Percentiles rank a stretch among this genome's conserved stretches.
These are phyloP conservation scores for Kuraishia hungarica DNA, from an alignment of 805 yeast genomes.

Conservation along the genomic window DNA sequence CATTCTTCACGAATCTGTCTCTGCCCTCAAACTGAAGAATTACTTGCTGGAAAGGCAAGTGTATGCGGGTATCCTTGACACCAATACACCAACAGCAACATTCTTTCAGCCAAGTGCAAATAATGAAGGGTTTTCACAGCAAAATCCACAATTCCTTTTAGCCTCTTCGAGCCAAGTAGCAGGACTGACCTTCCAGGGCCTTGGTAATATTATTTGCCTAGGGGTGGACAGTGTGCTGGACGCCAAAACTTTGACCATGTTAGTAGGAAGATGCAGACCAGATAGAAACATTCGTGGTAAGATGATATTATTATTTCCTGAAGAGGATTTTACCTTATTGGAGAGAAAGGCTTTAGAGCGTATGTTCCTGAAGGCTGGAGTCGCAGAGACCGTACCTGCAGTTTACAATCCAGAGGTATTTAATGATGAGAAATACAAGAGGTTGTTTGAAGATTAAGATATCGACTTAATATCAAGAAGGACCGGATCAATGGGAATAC, in stretches of 20 bases:
- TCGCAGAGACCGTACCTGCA: slow-evolving; percentile 1
- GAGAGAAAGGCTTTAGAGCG: slow-evolving; percentile 25
- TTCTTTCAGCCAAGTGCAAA: slow-evolving; percentile 5
- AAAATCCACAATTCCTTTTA: slow-evolving; percentile 12
- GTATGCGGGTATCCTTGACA: not conserved
- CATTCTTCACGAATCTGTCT: not conserved
- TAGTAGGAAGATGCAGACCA: slow-evolving; percentile 19
- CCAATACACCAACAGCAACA: slow-evolving; percentile 1
- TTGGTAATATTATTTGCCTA: slow-evolving; percentile 17
- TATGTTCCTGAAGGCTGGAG: slow-evolving; percentile 10
- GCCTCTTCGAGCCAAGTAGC: slow-evolving; percentile 15
- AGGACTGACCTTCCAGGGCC: slow-evolving; percentile 18
- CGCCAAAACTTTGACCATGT: slow-evolving; percentile 11
- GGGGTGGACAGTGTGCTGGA: slow-evolving; percentile 23
- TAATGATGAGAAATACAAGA: not conserved
- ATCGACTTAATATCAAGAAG: too few relatives aligned
- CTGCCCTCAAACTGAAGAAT: not conserved
- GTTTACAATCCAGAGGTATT: not conserved
- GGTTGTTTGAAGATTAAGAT: not conserved
- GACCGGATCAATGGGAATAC: too few relatives aligned
- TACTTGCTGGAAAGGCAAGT: not conserved
- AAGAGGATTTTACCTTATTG: slow-evolving; percentile 14
- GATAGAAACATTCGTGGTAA: not conserved
- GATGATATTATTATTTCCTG: slow-evolving; percentile 11
- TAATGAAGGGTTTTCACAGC: slow-evolving; percentile 4